A percentile compares a stretch with the other conserved stretches of the same genome.
phyloP scores from a whole-genome alignment of 1,139 yeast species.

The Candida neerlandica region DNA sequence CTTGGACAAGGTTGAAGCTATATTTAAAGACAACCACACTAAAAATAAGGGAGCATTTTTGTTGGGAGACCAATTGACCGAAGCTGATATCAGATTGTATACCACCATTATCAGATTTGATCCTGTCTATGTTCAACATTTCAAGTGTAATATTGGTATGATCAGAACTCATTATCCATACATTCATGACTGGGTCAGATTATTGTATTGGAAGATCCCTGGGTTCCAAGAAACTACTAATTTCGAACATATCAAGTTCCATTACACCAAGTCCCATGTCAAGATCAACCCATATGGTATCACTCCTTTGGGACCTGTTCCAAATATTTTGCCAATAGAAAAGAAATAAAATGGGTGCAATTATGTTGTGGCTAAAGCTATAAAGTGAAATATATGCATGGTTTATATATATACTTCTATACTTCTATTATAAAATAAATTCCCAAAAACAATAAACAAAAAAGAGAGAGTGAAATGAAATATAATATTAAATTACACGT shows the following conservation, averaged over 20 bases:
- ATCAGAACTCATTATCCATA: slow-evolving; percentile 81
- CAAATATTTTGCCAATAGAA: slow-evolving; percentile 54
- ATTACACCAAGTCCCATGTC: slow-evolving; percentile 82
- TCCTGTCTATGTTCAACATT: slow-evolving; percentile 90
- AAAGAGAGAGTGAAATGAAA: no score
- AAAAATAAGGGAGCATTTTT: slow-evolving; percentile 45
- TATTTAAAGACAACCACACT: slow-evolving; percentile 52
- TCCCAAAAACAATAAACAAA: no score
- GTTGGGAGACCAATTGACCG: slow-evolving; percentile 72
- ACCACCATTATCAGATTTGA: slow-evolving; percentile 82
- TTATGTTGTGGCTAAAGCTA: no score
- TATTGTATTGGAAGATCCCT: slow-evolving; percentile 81
- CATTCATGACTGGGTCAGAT: slow-evolving; percentile 77
- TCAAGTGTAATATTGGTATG: slow-evolving; percentile 86
- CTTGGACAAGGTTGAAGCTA: slow-evolving; percentile 73
- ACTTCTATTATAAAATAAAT: no score
- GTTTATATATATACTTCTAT: no score
- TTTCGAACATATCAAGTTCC: slow-evolving; percentile 86
- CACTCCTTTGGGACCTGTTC: slow-evolving; percentile 89
- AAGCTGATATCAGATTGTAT: slow-evolving; percentile 85
- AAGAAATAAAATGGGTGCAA: slow-evolving; percentile 2
- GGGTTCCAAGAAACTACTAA: slow-evolving; percentile 80
- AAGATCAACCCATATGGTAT: slow-evolving; percentile 80
- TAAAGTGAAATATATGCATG: no score
- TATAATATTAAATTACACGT: no score